Evolutionary conservation across 768 basidiomycete genomes (phyloP), one percentile per base, ranked within the genome.

Genomic region (Phylloporus arenicola): DNA sequence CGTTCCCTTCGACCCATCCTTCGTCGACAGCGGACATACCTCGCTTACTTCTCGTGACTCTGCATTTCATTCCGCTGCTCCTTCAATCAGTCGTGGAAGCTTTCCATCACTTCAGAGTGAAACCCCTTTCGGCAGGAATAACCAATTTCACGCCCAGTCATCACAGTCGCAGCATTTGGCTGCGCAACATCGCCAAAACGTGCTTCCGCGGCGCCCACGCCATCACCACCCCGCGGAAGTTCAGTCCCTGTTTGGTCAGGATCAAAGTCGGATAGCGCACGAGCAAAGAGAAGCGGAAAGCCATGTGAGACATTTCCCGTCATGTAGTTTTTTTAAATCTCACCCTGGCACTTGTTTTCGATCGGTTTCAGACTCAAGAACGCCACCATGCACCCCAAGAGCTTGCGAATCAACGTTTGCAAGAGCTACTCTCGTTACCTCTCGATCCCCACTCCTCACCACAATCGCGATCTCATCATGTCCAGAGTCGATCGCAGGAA

Each of bases 331-430:
- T 34, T 9, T 13, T 34, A 14, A 11, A 3, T 34, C 30, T 34
- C 6, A 44, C 14, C 6, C 19, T 35, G 33, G 17, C 4, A 13
- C 3, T 2, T n/a, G 6, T 5, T 20, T 37, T 17, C n/a, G 35
- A 14, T 37, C n/a, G 17, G 4, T 10, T 34, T 40, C 43, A 54
- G 44, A 19, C 27, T 25, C 52, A 31, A 41, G 47, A 52, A 13
- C 49, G 25, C 6, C 49, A 4, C 34, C 24, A 25, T n/a, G 24
- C 44, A 5, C 6, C 51, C 5, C 57, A 52, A 39, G 56, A 45
- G 3, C 47, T 64, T 7, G 39, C 56, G 9, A 61, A 45, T 16
- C 61, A 56, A 43, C 64, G 64, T 0, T 27, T 65, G 3, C 64
- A 64, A 30, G 54, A 64, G n/a, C 24, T 64, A 19, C 62, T 64